These are phyloP conservation scores for Aspergillus bertholletiae DNA, from an alignment of 495 filamentous ascomycete species.

Conservation along the genomic window DNA sequence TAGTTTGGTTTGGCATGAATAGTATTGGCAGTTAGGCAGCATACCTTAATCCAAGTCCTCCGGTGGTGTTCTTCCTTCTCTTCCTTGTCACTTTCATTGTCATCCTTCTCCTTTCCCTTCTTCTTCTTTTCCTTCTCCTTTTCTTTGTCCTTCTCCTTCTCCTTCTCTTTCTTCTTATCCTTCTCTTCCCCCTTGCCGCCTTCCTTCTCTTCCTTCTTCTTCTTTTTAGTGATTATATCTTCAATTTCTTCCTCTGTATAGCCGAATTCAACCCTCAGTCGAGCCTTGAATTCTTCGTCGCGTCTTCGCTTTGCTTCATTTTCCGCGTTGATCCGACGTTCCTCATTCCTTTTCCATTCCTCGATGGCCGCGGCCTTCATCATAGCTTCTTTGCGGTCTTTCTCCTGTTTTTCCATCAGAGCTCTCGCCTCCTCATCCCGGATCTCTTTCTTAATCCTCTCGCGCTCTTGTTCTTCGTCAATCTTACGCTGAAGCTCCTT, in stretches of 20 bases:
- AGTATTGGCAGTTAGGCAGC: not conserved
- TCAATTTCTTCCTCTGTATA: slow-evolving; percentile 49
- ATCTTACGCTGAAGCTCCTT: slow-evolving; percentile 36
- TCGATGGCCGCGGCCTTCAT: slow-evolving; percentile 51
- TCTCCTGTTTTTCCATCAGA: slow-evolving; percentile 34
- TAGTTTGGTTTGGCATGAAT: not conserved
- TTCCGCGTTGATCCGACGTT: slow-evolving; percentile 23
- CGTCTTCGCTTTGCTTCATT: slow-evolving; percentile 34
- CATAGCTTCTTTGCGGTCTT: slow-evolving; percentile 42
- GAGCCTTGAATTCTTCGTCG: slow-evolving; percentile 47
- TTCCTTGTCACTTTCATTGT: slow-evolving; percentile 35
- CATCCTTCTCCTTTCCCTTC: slow-evolving; percentile 32
- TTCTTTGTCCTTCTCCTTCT: slow-evolving; percentile 45
- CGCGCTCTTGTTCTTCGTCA: slow-evolving; percentile 41
- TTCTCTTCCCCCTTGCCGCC: slow-evolving; percentile 42
- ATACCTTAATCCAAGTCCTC: slow-evolving; percentile 50
- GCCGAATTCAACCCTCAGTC: slow-evolving; percentile 35
- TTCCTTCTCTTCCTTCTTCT: slow-evolving; percentile 49
- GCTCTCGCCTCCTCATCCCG: slow-evolving; percentile 33
- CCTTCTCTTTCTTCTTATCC: slow-evolving; percentile 44
- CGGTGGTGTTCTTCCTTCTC: slow-evolving; percentile 34
- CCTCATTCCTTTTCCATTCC: slow-evolving; percentile 56
- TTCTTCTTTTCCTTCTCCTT: slow-evolving; percentile 24
- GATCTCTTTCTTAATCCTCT: slow-evolving; percentile 36
- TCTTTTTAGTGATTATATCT: slow-evolving; percentile 53